Base-by-base conservation (phyloP, 257 asterid species). In the Coffea eugenioides region DNA sequence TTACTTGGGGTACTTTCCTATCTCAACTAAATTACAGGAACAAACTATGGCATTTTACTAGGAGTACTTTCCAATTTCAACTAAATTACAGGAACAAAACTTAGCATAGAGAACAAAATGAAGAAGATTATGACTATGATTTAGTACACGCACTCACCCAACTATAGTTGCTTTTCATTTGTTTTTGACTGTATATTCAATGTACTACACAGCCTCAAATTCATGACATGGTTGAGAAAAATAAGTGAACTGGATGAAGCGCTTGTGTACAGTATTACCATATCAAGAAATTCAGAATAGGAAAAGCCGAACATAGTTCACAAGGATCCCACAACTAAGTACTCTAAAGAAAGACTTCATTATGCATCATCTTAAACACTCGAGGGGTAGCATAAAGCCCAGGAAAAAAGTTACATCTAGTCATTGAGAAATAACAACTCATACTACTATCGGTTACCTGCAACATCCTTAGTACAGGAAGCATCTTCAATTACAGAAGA, bases 371-470 rank as follows among this genome's bases (percentile, higher is more conserved):
- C 39, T 23, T 54, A 13, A 14, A 78, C 57, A 16, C 31, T 18
- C 64, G 49, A 14, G 70, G 34, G 41, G 13, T 23, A 7, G 13
- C 10, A 52, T n/a, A 57, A 23, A 34, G 61, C 39, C 64, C 25
- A 11, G 11, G 18, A 45, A 46, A 25, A 27, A 25, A 7, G 23
- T 13, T 20, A 13, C 39, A 67, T 18, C 7, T 74, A 31, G 34
- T 31, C 34, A 31, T 31, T 31, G n/a, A 69, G 43, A 71, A 56
- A 80, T 62, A 54, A 56, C 61, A 36, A 27, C 34, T 76, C 74
- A 51, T 49, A 41, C 39, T 25, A 9, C 1, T 3, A 51, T 14
- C 59, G 13, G 41, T 67, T 77, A 84, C 84, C 82, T 72, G 82
- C 57, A 46, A 7, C 16, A 36, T 25, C n/a, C 57, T 59, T 36